These are phyloP conservation scores for Asterella californica DNA, from an alignment of 225 moss, liverwort and hornwort genomes.

Conservation along the genomic window DNA sequence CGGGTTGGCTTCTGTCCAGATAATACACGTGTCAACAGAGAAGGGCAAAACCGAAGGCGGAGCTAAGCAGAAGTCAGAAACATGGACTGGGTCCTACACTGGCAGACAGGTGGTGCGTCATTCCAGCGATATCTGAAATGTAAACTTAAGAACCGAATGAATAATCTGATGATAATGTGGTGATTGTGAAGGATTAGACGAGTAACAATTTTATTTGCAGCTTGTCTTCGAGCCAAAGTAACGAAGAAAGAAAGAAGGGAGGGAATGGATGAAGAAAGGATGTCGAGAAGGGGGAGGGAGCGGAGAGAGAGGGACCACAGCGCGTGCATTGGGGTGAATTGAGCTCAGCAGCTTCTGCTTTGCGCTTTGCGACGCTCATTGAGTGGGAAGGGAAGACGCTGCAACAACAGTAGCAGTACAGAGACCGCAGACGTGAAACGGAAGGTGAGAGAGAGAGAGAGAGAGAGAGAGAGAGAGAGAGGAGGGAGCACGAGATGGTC, in stretches of 20 bases:
- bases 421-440: background rate
- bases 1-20: background rate
- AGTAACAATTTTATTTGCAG: background rate
- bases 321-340: background rate
- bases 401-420: background rate
- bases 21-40: background rate
- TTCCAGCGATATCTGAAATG: conserved; percentile 5
- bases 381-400: background rate
- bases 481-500: background rate
- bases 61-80: background rate
- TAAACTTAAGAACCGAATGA: no score
- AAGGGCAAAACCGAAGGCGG: background rate
- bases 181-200: background rate
- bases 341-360: background rate
- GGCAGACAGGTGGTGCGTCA: conserved; percentile 5
- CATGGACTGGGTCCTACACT: background rate
- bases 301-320: background rate
- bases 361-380: background rate
- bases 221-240: conserved; percentile 7
- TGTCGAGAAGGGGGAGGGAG: background rate
- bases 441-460: background rate
- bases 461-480: background rate
- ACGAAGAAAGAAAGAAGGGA: background rate
- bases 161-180: background rate
- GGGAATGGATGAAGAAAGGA: background rate